phyloP scores from a whole-genome alignment of 2,329 filamentous ascomycete genomes.

The Xylariaceae sp. region DNA sequence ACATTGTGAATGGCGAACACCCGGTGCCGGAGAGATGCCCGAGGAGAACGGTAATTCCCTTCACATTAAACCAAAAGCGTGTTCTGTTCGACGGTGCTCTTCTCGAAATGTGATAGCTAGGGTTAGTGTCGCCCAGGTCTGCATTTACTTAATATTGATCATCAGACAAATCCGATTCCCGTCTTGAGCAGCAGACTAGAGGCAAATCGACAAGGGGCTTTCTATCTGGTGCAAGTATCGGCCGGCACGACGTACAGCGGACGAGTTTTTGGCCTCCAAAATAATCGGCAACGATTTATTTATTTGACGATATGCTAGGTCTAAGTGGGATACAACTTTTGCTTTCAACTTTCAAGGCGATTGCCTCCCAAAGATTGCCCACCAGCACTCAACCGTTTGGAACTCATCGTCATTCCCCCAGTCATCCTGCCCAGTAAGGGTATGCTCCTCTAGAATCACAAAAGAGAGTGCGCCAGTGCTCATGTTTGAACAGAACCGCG shows the following conservation, averaged over 20 bases:
- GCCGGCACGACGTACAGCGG: neutral
- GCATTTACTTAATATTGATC: neutral
- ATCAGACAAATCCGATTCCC: neutral
- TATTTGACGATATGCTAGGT: neutral
- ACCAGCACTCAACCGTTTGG: slow-evolving; percentile 60
- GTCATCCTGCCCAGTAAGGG: slow-evolving; percentile 66
- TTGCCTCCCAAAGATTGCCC: slow-evolving; percentile 53
- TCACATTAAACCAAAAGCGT: too few relatives aligned
- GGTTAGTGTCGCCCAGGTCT: neutral
- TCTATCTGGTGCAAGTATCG: neutral
- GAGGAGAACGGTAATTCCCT: too few relatives aligned
- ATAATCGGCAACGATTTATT: neutral
- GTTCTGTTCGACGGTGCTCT: too few relatives aligned
- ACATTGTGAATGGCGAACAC: too few relatives aligned
- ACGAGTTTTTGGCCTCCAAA: neutral
- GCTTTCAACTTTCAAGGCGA: neutral
- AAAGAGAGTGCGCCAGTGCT: slow-evolving; percentile 42
- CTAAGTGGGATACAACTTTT: neutral
- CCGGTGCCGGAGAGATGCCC: too few relatives aligned
- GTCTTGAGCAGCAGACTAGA: neutral
- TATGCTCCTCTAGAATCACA: slow-evolving; percentile 55
- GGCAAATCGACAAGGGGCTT: neutral
- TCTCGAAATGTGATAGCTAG: too few relatives aligned
- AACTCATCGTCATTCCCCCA: slow-evolving; percentile 60
- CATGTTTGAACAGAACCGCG: slow-evolving; percentile 61